These are phyloP conservation scores for Ceratobasidium sp. DNA, from an alignment of 1,284 basidiomycete species.

Conservation along the genomic window DNA sequence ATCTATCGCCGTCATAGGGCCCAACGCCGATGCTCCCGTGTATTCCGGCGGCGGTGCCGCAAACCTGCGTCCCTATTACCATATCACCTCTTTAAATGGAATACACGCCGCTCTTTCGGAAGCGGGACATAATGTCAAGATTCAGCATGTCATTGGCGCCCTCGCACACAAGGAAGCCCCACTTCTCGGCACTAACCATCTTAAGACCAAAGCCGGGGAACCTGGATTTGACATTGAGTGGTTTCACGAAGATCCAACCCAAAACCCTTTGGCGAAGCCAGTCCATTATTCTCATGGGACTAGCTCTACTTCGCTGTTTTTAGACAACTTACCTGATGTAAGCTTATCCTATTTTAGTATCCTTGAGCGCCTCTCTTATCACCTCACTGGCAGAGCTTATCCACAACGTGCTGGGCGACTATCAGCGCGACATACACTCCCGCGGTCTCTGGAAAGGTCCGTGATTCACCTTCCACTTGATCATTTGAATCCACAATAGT, in stretches of 20 bases:
- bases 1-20: slow-evolving; percentile 69
- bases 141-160: slow-evolving; percentile 56
- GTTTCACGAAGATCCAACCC: slow-evolving; percentile 64
- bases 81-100: slow-evolving; percentile 66
- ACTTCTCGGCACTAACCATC: slow-evolving; percentile 55
- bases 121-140: background rate
- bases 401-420: slow-evolving; percentile 37
- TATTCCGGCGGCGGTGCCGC: slow-evolving; percentile 70
- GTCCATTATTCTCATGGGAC: slow-evolving; percentile 27
- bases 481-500: background rate
- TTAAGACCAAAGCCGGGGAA: slow-evolving; percentile 51
- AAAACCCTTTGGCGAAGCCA: slow-evolving; percentile 54
- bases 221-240: slow-evolving; percentile 61
- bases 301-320: slow-evolving; percentile 55
- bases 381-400: slow-evolving; percentile 17
- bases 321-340: slow-evolving; percentile 20
- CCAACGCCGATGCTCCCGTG: slow-evolving; percentile 67
- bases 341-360: background rate
- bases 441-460: slow-evolving; percentile 53
- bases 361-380: background rate
- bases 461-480: background rate
- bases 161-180: slow-evolving; percentile 4
- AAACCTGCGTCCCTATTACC: slow-evolving; percentile 61
- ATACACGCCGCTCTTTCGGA: slow-evolving; percentile 61
- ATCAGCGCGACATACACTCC: slow-evolving; percentile 59